Percentiles rank a stretch among this genome's conserved stretches.
phyloP scores from a whole-genome alignment of 805 yeast species.

The Teunomyces pallodes region DNA sequence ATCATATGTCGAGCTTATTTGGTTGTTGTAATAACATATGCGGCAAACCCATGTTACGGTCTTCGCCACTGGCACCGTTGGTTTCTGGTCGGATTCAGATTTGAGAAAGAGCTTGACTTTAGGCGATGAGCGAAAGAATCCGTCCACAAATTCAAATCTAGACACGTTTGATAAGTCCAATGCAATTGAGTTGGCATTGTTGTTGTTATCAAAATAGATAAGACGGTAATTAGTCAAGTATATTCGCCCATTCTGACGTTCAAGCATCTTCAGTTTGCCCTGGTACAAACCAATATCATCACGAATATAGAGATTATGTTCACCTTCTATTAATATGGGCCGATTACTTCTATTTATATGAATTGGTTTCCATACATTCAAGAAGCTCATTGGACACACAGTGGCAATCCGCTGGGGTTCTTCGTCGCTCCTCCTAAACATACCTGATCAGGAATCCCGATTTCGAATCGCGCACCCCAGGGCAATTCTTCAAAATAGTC shows the following conservation, averaged over 20 bases:
- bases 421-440: too few species aligned
- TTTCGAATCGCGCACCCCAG: too few species aligned
- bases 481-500: background rate
- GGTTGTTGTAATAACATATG: conserved; percentile 78
- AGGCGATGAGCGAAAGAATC: conserved; percentile 77
- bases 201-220: conserved; percentile 62
- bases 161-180: conserved; percentile 44
- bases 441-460: too few species aligned
- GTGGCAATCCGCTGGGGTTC: conserved; percentile 5
- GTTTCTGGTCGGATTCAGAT: conserved; percentile 6
- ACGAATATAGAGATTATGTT: conserved; percentile 30
- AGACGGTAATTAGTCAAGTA: conserved; percentile 74
- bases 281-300: conserved; percentile 72
- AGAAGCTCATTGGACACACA: conserved; percentile 4
- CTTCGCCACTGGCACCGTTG: conserved; percentile 2
- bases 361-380: conserved; percentile 34
- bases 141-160: conserved; percentile 38
- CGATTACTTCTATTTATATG: conserved; percentile 38
- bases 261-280: conserved; percentile 61
- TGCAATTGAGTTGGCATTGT: conserved; percentile 45
- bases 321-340: conserved; percentile 34
- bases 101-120: conserved; percentile 49
- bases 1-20: conserved; percentile 16
- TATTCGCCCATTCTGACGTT: conserved; percentile 71
- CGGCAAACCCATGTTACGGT: conserved; percentile 68